phyloP scores from a whole-genome alignment of 176 grass and related monocot species.

The Aegilops sharonensis region DNA sequence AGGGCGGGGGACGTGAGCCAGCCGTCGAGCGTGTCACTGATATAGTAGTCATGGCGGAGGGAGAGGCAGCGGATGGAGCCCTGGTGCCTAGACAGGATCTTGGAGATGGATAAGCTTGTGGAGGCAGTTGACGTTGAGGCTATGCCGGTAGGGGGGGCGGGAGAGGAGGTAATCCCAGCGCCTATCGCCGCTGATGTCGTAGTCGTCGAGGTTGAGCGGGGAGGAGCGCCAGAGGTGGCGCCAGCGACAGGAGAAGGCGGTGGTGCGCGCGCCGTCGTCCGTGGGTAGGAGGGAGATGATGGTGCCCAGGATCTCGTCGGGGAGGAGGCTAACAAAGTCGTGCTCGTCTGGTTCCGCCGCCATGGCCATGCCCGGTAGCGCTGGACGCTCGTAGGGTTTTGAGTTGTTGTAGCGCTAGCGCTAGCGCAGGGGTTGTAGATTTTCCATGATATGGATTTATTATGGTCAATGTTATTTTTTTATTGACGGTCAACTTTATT shows the following conservation, averaged over 20 bases:
- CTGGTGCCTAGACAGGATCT: neutral
- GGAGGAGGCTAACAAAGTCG: neutral
- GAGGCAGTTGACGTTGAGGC: neutral
- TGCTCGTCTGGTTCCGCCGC: neutral
- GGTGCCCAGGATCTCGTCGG: neutral
- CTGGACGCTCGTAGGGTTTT: neutral
- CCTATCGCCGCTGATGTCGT: neutral
- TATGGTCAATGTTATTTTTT: too few species aligned
- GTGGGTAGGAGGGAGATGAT: neutral
- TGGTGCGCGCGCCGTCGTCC: neutral
- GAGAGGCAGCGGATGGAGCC: neutral
- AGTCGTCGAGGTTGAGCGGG: slow-evolving; percentile 4
- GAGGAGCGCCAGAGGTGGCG: neutral
- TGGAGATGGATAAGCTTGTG: neutral
- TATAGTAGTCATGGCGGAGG: neutral
- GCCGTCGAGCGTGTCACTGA: neutral
- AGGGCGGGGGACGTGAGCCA: neutral
- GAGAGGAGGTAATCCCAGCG: neutral
- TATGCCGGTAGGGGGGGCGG: neutral
- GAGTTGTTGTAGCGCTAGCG: neutral
- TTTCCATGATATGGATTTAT: too few species aligned
- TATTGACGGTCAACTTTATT: too few species aligned
- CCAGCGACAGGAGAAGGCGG: neutral
- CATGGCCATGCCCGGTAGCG: neutral
- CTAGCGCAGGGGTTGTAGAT: neutral